Evolutionary conservation across 495 filamentous ascomycete species (phyloP).

Genomic region (Evernia prunastri): DNA sequence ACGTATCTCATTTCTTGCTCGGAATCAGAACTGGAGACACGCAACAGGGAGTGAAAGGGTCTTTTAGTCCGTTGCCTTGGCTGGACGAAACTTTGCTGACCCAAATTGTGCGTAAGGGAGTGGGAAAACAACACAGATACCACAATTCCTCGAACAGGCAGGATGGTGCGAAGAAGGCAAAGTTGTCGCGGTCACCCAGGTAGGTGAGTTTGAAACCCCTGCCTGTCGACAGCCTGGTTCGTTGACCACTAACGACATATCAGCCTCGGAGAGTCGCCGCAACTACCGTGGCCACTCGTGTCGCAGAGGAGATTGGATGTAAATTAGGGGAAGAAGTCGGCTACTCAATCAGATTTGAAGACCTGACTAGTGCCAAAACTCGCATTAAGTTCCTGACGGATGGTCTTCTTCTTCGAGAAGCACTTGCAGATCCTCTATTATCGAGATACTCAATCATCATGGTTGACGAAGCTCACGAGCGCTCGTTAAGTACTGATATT

Average conservation of each 20-base stretch:
- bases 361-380: conserved; percentile 81
- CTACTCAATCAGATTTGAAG: conserved; percentile 92
- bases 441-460: conserved; percentile 95
- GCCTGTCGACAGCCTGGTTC: not conserved
- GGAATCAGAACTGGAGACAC: not conserved
- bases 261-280: conserved; percentile 95
- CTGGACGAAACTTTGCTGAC: not conserved
- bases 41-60: not conserved
- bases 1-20: not conserved
- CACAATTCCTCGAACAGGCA: conserved; percentile 79
- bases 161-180: conserved; percentile 87
- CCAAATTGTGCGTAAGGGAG: conserved; percentile 38
- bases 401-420: conserved; percentile 89
- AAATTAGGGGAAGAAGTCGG: conserved; percentile 90
- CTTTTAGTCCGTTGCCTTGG: not conserved
- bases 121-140: conserved; percentile 85
- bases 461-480: conserved; percentile 97
- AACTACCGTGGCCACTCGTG: conserved; percentile 90
- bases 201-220: conserved; percentile 36
- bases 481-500: conserved; percentile 89
- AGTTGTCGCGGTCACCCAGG: conserved; percentile 84
- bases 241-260: conserved; percentile 5
- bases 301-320: conserved; percentile 89
- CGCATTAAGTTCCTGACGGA: conserved; percentile 96
- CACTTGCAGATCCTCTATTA: conserved; percentile 84